These are phyloP conservation scores for Candida odintsovae DNA, from an alignment of 805 yeast genomes.

Conservation along the genomic window DNA sequence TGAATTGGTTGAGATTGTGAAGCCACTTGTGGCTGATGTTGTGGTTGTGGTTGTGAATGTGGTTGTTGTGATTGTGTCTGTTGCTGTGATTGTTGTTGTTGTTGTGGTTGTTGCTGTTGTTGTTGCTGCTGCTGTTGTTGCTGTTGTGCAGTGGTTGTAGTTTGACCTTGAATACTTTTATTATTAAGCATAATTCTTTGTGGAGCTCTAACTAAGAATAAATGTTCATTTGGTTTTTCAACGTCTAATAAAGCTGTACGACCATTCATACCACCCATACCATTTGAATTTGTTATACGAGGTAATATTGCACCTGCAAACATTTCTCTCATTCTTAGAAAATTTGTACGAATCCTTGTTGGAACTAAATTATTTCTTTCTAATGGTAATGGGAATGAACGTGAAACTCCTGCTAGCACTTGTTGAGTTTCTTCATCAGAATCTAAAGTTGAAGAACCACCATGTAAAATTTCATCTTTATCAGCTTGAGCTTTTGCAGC, in stretches of 20 bases:
- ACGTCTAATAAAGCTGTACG: slow-evolving; percentile 71
- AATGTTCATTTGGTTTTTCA: slow-evolving; percentile 63
- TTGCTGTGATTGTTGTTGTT: slow-evolving; percentile 1
- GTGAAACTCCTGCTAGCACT: slow-evolving; percentile 82
- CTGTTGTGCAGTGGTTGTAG: slow-evolving; percentile 1
- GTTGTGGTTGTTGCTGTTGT: slow-evolving; percentile 6
- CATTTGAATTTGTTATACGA: slow-evolving; percentile 48
- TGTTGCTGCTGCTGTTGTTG: slow-evolving; percentile 11
- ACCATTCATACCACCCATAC: slow-evolving; percentile 75
- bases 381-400: slow-evolving; percentile 77
- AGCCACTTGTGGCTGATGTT: slow-evolving; percentile 7
- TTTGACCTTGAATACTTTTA: slow-evolving; percentile 8
- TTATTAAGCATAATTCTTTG: slow-evolving; percentile 31
- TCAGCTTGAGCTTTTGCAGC: slow-evolving; percentile 77
- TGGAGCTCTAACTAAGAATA: slow-evolving; percentile 45
- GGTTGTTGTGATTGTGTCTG: background rate
- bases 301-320: slow-evolving; percentile 80
- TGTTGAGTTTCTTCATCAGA: slow-evolving; percentile 92
- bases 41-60: slow-evolving; percentile 5
- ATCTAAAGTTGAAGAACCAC: slow-evolving; percentile 32
- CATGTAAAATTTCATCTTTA: slow-evolving; percentile 56
- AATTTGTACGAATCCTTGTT: slow-evolving; percentile 60
- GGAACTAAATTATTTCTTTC: slow-evolving; percentile 73
- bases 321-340: slow-evolving; percentile 88
- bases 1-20: slow-evolving; percentile 3